Evolutionary conservation across 2,329 filamentous ascomycete genomes (phyloP).

Genomic region (Pleurostoma richardsiae): DNA sequence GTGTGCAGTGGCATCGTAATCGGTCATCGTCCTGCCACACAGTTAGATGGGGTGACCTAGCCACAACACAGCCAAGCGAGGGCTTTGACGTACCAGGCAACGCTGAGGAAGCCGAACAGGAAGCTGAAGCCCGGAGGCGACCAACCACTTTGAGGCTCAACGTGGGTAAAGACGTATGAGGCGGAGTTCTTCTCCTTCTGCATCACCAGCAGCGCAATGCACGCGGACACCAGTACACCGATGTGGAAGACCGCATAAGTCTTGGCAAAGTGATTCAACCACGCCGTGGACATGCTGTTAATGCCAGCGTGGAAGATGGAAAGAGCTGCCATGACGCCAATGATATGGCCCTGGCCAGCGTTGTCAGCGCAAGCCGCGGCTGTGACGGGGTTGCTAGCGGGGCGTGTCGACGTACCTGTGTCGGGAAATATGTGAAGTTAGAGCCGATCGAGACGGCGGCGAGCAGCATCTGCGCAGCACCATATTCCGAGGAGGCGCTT

Average conservation of each 20-base stretch:
- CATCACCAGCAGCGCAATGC: slow-evolving; percentile 41
- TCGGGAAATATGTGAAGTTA: slow-evolving; percentile 38
- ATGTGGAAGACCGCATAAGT: slow-evolving; percentile 51
- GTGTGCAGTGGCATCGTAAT: slow-evolving; percentile 12
- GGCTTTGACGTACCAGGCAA: slow-evolving; percentile 40
- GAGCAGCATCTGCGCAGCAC: slow-evolving; percentile 45
- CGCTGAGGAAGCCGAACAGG: slow-evolving; percentile 49
- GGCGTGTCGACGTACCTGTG: slow-evolving; percentile 9
- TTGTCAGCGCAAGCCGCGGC: background rate
- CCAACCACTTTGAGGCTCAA: slow-evolving; percentile 45
- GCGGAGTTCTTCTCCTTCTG: slow-evolving; percentile 43
- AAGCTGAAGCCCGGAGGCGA: slow-evolving; percentile 45
- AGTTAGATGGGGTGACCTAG: background rate
- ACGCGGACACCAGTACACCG: slow-evolving; percentile 40
- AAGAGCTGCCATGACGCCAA: slow-evolving; percentile 48
- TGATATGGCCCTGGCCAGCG: slow-evolving; percentile 25
- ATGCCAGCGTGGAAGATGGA: slow-evolving; percentile 42
- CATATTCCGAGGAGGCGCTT: slow-evolving; percentile 49
- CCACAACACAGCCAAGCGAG: too few species aligned
- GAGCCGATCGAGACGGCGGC: slow-evolving; percentile 44
- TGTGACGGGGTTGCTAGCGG: too few species aligned
- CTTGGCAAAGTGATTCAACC: slow-evolving; percentile 53
- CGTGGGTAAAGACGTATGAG: slow-evolving; percentile 46
- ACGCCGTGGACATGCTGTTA: slow-evolving; percentile 48
- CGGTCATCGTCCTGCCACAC: slow-evolving; percentile 5